Evolutionary conservation across 148 eudicot genomes (phyloP), one percentile per base, ranked within the genome.

Genomic region (Selenicereus undatus): DNA sequence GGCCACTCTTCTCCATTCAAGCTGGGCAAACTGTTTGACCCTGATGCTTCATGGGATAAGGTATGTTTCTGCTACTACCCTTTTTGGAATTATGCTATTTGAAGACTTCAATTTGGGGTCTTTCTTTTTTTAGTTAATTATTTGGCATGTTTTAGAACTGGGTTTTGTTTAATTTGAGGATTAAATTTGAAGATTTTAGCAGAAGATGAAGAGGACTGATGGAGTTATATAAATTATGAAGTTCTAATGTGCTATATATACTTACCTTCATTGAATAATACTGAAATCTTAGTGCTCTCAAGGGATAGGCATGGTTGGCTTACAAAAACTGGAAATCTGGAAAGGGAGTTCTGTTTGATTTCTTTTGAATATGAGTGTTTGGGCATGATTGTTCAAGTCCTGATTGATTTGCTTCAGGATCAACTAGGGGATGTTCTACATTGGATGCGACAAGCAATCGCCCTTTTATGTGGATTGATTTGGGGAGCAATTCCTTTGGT

Each of bases 41-140:
- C 98, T 12, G 97, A 95, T 73, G 94, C 93, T 81, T 93, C 98
- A 0, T 95, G 98, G 98, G 98, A 95, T 78, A 95, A 93, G 98
- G 98, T 95, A 11, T 54, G 72, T 45, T 65, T 36, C 5, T 8
- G 17, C 22, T 8, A 20, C 50, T 72, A 11, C 22, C 66, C 69
- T 58, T 22, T 66, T 69, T 22, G 6, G 2, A 24, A 8, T 50
- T 71, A 79, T 76, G 0, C n/a, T 60, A 50, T 35, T 35, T 50
- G 13, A 14, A 22, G 52, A 12, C 52, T 39, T 58, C 18, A 11
- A 24, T 20, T 65, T 78, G 4, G 43, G 65, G 1, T 16, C 74
- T 27, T 76, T 26, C 18, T 17, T 56, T 20, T 16, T 56, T 56
- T 20, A 1, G 7, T 18, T 56, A 16, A 20, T 18, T 56, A 21